Conservation (phyloP, 78 protist species). For the Creolimax fragrantissima region DNA sequence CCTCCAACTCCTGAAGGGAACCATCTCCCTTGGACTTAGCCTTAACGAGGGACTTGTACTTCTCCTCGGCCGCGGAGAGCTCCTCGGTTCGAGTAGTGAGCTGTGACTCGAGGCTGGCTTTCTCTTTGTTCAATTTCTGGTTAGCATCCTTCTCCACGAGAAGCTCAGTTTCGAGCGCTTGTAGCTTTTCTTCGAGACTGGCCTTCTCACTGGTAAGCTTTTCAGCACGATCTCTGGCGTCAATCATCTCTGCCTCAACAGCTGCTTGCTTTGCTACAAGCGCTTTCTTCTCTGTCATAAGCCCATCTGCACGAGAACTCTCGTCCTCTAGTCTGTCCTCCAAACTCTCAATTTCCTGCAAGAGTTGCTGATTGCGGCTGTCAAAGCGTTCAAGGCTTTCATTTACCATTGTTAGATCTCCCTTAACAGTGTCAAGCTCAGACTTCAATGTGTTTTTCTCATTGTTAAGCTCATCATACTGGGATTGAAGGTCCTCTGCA, state of each 20-base stretch:
- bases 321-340: slow-evolving; percentile 45
- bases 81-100: slow-evolving; percentile 11
- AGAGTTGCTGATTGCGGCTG: slow-evolving; percentile 35
- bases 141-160: slow-evolving; percentile 9
- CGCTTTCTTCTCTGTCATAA: slow-evolving; percentile 43
- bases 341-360: slow-evolving; percentile 31
- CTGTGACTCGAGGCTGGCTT: slow-evolving; percentile 18
- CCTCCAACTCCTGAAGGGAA: slow-evolving; percentile 28
- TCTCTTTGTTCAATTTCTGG: not conserved
- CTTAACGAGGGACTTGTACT: not conserved
- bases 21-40: slow-evolving; percentile 20
- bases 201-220: not conserved
- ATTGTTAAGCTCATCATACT: slow-evolving; percentile 39
- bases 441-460: slow-evolving; percentile 45
- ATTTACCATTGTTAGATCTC: slow-evolving; percentile 41
- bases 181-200: slow-evolving; percentile 30
- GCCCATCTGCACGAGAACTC: slow-evolving; percentile 33
- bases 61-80: slow-evolving; percentile 25
- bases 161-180: slow-evolving; percentile 33
- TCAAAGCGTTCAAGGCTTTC: slow-evolving; percentile 10
- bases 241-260: slow-evolving; percentile 39
- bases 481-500: slow-evolving; percentile 44
- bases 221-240: not conserved
- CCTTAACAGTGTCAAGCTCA: slow-evolving; percentile 19
- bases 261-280: slow-evolving; percentile 44